A percentile compares a stretch with the other conserved stretches of the same genome.
Evolutionary conservation across 768 basidiomycete species (phyloP).

Genomic region (Fomitopsis pulvina): DNA sequence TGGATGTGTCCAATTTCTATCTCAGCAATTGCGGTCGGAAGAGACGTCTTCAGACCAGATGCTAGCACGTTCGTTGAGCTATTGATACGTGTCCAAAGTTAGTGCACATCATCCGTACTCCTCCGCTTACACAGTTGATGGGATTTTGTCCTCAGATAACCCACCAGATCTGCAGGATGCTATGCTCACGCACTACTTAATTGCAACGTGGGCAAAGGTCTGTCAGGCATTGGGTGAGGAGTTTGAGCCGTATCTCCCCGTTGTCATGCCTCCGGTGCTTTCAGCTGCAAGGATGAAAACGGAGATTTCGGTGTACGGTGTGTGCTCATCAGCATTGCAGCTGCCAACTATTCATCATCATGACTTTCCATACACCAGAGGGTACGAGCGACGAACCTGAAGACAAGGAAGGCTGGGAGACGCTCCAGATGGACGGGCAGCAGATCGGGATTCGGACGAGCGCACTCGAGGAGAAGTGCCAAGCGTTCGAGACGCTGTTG

Average conservation of each 20-base stretch:
- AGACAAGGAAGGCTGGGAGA: conserved; percentile 75
- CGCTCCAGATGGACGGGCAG: conserved; percentile 70
- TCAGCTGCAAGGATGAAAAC: conserved; percentile 75
- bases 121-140: background rate
- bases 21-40: conserved; percentile 80
- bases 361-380: conserved; percentile 12
- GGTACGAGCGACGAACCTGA: conserved; percentile 50
- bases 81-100: conserved; percentile 75
- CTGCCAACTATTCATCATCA: background rate
- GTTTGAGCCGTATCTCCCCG: conserved; percentile 80
- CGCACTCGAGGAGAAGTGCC: conserved; percentile 80
- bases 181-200: conserved; percentile 67
- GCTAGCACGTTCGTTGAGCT: conserved; percentile 64
- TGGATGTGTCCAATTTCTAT: background rate
- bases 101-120: conserved; percentile 14
- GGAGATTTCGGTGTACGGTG: conserved; percentile 69
- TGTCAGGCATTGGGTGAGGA: conserved; percentile 80
- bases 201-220: conserved; percentile 84
- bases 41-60: conserved; percentile 72
- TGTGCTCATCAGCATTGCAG: conserved; percentile 15
- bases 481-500: conserved; percentile 82
- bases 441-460: conserved; percentile 74
- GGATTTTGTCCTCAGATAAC: conserved; percentile 37
- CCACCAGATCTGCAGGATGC: conserved; percentile 68
- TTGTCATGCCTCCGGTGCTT: conserved; percentile 78